phyloP scores from a whole-genome alignment of 108 stramenopile species.

The Discostella pseudostelligera region DNA sequence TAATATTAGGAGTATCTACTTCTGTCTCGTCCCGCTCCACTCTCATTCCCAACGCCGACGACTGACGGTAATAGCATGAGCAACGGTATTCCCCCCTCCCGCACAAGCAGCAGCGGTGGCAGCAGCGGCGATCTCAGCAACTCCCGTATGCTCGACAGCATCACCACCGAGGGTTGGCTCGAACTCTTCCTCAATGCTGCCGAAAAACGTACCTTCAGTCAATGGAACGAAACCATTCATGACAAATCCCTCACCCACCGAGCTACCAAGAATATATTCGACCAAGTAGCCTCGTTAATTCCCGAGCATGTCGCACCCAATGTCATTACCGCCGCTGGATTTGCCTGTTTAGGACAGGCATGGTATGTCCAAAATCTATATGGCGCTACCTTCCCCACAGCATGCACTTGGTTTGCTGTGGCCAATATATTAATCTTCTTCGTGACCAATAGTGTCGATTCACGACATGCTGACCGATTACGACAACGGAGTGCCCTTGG shows the following conservation, averaged over 20 bases:
- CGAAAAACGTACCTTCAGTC: constrained; percentile 76
- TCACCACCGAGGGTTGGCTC: constrained; percentile 85
- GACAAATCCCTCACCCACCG: constrained; percentile 74
- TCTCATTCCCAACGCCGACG: no score
- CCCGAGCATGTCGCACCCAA: constrained; percentile 85
- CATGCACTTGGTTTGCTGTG: constrained; percentile 78
- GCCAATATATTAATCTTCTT: constrained; percentile 77
- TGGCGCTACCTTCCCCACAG: constrained; percentile 63
- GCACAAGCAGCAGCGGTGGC: not conserved
- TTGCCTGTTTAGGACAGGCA: constrained; percentile 69
- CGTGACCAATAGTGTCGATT: constrained; percentile 59
- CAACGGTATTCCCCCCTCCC: no score
- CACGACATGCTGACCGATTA: constrained; percentile 78
- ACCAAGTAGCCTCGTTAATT: constrained; percentile 55
- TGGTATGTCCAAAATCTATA: constrained; percentile 84
- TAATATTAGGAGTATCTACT: no score
- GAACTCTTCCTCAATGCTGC: constrained; percentile 87
- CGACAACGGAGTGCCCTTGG: constrained; percentile 81
- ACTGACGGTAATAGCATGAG: not conserved
- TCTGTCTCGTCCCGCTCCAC: no score
- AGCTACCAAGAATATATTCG: constrained; percentile 56
- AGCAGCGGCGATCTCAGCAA: constrained; percentile 10
- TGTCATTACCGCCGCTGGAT: constrained; percentile 72
- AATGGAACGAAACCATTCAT: constrained; percentile 75
- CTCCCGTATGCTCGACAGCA: constrained; percentile 12